Evolutionary conservation across 2,329 filamentous ascomycete genomes (phyloP).

Genomic region (Aspergillus nomiae): DNA sequence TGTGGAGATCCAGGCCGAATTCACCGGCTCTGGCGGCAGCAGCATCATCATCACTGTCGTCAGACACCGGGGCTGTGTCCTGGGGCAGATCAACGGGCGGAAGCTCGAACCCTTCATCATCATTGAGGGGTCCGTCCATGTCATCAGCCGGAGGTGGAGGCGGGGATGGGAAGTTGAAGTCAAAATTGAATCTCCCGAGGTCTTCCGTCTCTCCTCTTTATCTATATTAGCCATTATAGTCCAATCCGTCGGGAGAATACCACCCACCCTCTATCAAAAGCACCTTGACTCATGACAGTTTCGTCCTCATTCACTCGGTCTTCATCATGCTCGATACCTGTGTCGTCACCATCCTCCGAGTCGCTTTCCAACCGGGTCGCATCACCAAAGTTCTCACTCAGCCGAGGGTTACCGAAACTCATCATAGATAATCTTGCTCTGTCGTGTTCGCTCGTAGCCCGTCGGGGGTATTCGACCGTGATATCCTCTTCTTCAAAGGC

Average conservation of each 20-base stretch:
- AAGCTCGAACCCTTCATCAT: constrained; percentile 40
- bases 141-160: constrained; percentile 30
- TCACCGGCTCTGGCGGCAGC: constrained; percentile 27
- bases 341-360: constrained; percentile 41
- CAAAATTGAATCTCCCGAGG: constrained; percentile 43
- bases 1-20: constrained; percentile 35
- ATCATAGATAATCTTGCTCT: constrained; percentile 43
- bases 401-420: constrained; percentile 43
- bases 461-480: constrained; percentile 47
- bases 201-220: constrained; percentile 47
- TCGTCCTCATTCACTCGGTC: constrained; percentile 36
- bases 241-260: neutral
- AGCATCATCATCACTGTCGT: constrained; percentile 25
- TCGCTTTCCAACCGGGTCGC: constrained; percentile 49
- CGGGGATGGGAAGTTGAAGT: constrained; percentile 45
- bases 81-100: constrained; percentile 30
- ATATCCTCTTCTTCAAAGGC: constrained; percentile 51
- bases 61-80: constrained; percentile 27
- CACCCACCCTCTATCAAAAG: constrained; percentile 42
- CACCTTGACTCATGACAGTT: constrained; percentile 39
- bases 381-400: constrained; percentile 56
- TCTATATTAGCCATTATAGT: constrained; percentile 18
- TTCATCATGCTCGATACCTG: constrained; percentile 39
- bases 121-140: constrained; percentile 32
- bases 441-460: constrained; percentile 42